Base-by-base conservation (phyloP, 805 yeast species). In the Barnettozyma pratensis region DNA sequence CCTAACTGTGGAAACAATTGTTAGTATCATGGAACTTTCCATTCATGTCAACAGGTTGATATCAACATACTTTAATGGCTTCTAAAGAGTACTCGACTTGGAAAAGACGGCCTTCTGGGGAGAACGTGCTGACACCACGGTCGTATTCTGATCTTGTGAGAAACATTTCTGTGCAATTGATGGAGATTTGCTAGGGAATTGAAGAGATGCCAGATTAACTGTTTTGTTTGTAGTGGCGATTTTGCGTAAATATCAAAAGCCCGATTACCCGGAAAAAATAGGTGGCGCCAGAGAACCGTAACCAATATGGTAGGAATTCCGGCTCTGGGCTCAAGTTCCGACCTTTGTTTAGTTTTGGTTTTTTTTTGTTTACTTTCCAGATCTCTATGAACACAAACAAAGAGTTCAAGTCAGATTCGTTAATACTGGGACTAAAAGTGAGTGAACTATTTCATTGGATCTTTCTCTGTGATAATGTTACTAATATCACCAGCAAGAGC, bases 81-180 rank as follows among this genome's bases (percentile, higher is more conserved):
- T 94, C 99, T 49, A 94, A 73, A 8, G 99, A 94, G 68, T 94
- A 94, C 68, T 94, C 99, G 40, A 94, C 99, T 71, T 94, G 99
- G 73, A 94, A 94, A 53, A 94, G 74, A 65, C 99, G 86, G 28
- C 99, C 99, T 67, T 95, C 99, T 28, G 99, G 99, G 2, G 98
- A 91, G 68, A 95, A 94, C 7, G 99, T 95, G 63, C 95, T 86
- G 44, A 94, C 99, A 54, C 99, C 99, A 69, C 99, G 86, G 67
- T 94, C 99, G 69, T 94, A 94, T 75, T 94, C 99, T 72, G 96
- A 87, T 83, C 99, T 86, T n/a, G 99, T 94, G 58, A 94, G 79
- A 71, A 94, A 94, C 99, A 94, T 94, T 46, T 19, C 19, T 19
- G 19, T 19, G 19, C 19, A 19, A 19, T 19, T 19, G 19, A 19